Conservation (phyloP, 345 rosid species). For the Moricandia moricandioides region DNA sequence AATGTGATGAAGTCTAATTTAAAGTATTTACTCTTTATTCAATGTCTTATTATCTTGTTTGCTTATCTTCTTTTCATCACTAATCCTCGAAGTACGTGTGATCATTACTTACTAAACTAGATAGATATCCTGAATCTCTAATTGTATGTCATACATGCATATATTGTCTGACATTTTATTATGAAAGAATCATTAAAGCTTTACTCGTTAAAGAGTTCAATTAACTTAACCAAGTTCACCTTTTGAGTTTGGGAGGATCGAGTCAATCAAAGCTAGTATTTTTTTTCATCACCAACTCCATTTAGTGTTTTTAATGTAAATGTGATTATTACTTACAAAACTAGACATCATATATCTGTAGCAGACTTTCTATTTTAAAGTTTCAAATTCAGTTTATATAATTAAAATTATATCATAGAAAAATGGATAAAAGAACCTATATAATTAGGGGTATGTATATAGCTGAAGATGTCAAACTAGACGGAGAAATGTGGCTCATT, state of each 20-base stretch:
- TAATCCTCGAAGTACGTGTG: not conserved
- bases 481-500: not conserved
- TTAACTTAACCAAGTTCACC: not conserved
- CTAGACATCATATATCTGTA: not conserved
- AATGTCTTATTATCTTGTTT: not conserved
- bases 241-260: not conserved
- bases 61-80: not conserved
- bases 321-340: not conserved
- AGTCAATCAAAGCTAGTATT: no score
- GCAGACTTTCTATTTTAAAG: not conserved
- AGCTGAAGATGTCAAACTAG: not conserved
- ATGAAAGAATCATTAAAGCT: not conserved
- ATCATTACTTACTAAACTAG: no score
- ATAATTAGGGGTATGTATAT: not conserved
- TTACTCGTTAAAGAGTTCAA: not conserved
- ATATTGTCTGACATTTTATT: no score
- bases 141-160: no score
- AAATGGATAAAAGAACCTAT: not conserved
- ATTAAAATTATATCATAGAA: no score
- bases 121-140: no score
- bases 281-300: no score
- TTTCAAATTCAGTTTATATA: not conserved
- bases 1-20: not conserved
- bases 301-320: no score
- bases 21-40: not conserved